Percentiles rank a stretch among this genome's conserved stretches.
Conservation (phyloP, 75 land plant genomes). For the Cupressus sempervirens region DNA sequence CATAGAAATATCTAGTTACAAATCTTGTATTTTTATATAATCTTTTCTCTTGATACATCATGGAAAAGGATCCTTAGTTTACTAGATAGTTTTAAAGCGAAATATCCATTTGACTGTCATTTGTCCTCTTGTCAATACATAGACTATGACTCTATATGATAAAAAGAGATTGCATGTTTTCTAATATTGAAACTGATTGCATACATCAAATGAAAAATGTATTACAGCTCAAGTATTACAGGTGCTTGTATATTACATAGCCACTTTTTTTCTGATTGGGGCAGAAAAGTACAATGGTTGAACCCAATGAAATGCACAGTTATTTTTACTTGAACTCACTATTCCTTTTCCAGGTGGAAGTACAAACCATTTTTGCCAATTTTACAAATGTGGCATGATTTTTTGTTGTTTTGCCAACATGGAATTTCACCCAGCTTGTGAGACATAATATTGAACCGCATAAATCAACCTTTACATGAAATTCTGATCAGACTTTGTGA, state of each 20-base stretch:
- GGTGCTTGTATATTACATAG: neutral
- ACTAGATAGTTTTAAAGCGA: neutral
- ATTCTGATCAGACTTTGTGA: no score
- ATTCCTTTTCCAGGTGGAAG: no score
- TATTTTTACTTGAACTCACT: no score
- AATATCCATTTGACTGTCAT: neutral
- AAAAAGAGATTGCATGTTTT: neutral
- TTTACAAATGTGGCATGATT: no score
- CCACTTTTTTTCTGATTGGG: neutral
- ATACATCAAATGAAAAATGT: neutral
- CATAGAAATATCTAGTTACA: neutral
- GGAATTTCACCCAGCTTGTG: no score
- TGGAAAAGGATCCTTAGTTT: neutral
- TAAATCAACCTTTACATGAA: no score
- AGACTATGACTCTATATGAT: no score
- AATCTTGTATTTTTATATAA: neutral
- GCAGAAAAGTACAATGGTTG: no score
- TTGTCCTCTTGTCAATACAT: neutral
- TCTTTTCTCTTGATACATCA: neutral
- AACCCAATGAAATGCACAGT: no score
- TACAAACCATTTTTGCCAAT: no score
- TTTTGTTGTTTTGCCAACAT: no score
- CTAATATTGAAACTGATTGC: neutral
- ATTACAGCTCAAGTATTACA: neutral
- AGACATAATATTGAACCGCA: no score